Evolutionary conservation across 2,329 filamentous ascomycete genomes (phyloP), one percentile per base, ranked within the genome.

Genomic region (Akanthomyces dipterigenus): DNA sequence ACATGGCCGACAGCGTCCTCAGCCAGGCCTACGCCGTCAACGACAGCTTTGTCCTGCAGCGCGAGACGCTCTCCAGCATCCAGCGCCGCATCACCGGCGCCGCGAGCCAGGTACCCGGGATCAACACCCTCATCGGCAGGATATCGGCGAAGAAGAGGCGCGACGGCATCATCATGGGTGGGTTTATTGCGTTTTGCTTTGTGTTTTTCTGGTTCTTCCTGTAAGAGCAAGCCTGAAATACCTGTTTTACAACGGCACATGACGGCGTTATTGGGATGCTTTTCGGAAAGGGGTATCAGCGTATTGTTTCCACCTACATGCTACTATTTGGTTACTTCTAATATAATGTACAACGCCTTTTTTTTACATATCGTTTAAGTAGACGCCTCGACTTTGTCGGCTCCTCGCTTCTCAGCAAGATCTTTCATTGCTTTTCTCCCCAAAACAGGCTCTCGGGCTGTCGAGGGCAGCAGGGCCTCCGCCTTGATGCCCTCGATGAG

Each of bases 11-110:
- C 73, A 89, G 85, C 64, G 92, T 99, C 38, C 81, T 99, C 63
- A 93, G 89, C 71, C 95, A 98, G 78, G 95, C 95, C 8, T 99
- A 99, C 76, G 93, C 93, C 12, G 91, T 98, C 58, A 96, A 96
- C 72, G 92, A 98, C 77, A 93, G 82, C 73, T 98, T 99, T 73
- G 82, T 84, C 16, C 70, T 92, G 61, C 95, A 99, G 80, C 82
- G 93, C 64, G 93, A 98, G 79, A 93, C 89, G 28, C 76, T 99
- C 64, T 84, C 88, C 49, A 96, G 85, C 73, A 93, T 99, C 70
- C 96, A 97, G 74, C 82, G 93, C 64, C 83, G 93, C 65, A 98
- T 99, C 73, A 92, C 91, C 5, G 81, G 89, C 38, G 93, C 93
- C 31, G 95, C 93, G 43, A 91, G 90, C 70, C 89, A 96, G 72